Evolutionary conservation across 1,284 basidiomycete species (phyloP), one percentile per base, ranked within the genome.

Genomic region (Anthracocystis walkeri): DNA sequence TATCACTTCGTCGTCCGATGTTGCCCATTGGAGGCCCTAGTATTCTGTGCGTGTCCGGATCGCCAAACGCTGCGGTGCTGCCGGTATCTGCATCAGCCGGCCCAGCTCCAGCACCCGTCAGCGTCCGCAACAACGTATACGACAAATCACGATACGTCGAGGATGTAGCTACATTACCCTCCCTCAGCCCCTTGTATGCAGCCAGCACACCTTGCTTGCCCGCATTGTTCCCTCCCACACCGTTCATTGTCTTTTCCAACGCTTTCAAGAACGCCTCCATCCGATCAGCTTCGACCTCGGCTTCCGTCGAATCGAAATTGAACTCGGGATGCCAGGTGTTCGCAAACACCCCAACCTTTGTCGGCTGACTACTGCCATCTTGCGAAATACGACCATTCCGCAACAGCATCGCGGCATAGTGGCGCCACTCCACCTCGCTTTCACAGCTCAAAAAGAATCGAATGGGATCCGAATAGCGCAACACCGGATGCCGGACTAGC

Each of bases 241-340:
- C 76, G 16, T 74, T 72, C 49, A 80, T 68, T 8, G 77, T 73
- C 58, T 62, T 75, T 41, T 80, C 79, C 16, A 65, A 51, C 14
- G 71, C 58, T 31, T 56, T 51, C 33, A 66, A 57, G 40, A 78
- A 76, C 4, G 63, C 60, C 1, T 79, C 78, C 57, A 80, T 59
- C 0, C 60, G 44, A 35, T 75, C 72, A 10, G 66, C 75, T 27
- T 79, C 72, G 1, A 66, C 31, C 0, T 58, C 75, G 7, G 82
- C 67, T 18, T 76, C 79, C 14, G 31, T 53, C 14, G 70, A 45
- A 41, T 94, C 93, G 42, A 94, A 81, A 82, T 94, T 93, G 86
- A 92, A 94, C 0, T 89, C 91, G 2, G 92, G 93, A 81, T 95
- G 93, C 79, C 90, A 93, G 0, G 94, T 91, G 27, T 89, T 89